Percentiles rank a stretch among this genome's conserved stretches.
Evolutionary conservation across 192 early-diverging fungal genomes (phyloP).

Genomic region (Gonapodya sp.): DNA sequence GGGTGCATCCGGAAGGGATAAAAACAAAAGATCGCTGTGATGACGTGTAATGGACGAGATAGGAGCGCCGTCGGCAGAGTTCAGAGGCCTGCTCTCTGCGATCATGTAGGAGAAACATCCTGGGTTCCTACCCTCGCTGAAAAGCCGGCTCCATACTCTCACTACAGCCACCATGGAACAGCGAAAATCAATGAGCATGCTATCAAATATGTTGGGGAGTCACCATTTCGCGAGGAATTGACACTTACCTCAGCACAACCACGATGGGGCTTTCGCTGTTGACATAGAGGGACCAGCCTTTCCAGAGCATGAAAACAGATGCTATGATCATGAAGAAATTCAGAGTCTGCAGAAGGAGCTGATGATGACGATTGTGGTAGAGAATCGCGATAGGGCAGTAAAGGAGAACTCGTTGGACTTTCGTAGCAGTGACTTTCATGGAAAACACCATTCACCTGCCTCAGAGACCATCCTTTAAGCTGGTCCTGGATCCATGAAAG

Average conservation of each 20-base stretch:
- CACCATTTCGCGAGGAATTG: background rate
- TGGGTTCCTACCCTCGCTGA: conserved; percentile 60
- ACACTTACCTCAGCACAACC: conserved; percentile 74
- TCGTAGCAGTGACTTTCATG: background rate
- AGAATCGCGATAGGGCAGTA: background rate
- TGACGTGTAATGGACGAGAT: background rate
- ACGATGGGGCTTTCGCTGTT: conserved; percentile 95
- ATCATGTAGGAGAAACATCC: too few relatives aligned
- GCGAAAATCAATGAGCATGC: too few relatives aligned
- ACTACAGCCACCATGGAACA: too few relatives aligned
- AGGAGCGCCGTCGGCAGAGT: background rate
- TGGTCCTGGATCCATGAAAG: background rate
- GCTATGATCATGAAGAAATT: conserved; percentile 83
- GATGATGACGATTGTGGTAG: background rate
- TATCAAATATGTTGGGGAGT: too few relatives aligned
- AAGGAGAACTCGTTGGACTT: too few relatives aligned
- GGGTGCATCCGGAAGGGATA: conserved; percentile 61
- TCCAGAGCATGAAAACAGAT: conserved; percentile 96
- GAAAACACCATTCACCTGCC: background rate
- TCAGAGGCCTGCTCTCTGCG: background rate
- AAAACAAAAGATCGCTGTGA: conserved; percentile 40
- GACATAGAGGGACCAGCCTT: conserved; percentile 70
- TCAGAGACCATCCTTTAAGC: background rate
- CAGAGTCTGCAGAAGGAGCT: conserved; percentile 53
- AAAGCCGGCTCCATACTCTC: conserved; percentile 98